A percentile compares a stretch with the other conserved stretches of the same genome.
Evolutionary conservation across 2,329 filamentous ascomycete species (phyloP).

Genomic region (Thielaviopsis cerberus): DNA sequence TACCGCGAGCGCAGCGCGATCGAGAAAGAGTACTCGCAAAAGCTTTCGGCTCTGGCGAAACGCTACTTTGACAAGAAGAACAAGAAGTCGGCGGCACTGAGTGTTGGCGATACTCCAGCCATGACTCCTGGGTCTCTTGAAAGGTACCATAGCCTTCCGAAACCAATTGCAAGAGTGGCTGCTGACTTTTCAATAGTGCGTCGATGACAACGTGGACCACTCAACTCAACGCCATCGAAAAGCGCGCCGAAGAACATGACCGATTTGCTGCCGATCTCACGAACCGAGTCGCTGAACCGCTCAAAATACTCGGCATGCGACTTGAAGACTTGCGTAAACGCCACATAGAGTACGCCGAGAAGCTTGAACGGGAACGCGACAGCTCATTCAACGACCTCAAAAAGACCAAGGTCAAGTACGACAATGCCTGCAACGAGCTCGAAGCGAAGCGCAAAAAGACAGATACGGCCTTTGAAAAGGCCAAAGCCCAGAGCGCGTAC

Average conservation of each 20-base stretch:
- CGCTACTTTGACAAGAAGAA: conserved; percentile 97
- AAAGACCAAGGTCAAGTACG: conserved; percentile 87
- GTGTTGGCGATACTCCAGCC: conserved; percentile 79
- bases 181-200: conserved; percentile 35
- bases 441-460: conserved; percentile 89
- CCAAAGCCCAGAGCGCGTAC: conserved; percentile 78
- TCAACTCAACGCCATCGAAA: conserved; percentile 77
- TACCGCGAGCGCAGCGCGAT: conserved; percentile 87
- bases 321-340: conserved; percentile 88
- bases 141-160: conserved; percentile 30
- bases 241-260: conserved; percentile 75
- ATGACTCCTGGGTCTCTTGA: conserved; percentile 93
- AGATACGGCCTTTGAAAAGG: conserved; percentile 83
- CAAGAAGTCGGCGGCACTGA: conserved; percentile 68
- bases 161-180: background rate
- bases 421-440: conserved; percentile 80
- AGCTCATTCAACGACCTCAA: conserved; percentile 64
- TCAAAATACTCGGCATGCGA: conserved; percentile 53
- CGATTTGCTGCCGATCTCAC: conserved; percentile 63
- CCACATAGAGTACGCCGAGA: conserved; percentile 73
- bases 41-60: conserved; percentile 71
- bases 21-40: conserved; percentile 90
- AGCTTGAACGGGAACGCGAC: conserved; percentile 79
- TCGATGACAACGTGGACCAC: conserved; percentile 95
- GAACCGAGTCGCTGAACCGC: conserved; percentile 64